Evolutionary conservation across 2,329 filamentous ascomycete species (phyloP).

Genomic region (Lachnellula cervina): DNA sequence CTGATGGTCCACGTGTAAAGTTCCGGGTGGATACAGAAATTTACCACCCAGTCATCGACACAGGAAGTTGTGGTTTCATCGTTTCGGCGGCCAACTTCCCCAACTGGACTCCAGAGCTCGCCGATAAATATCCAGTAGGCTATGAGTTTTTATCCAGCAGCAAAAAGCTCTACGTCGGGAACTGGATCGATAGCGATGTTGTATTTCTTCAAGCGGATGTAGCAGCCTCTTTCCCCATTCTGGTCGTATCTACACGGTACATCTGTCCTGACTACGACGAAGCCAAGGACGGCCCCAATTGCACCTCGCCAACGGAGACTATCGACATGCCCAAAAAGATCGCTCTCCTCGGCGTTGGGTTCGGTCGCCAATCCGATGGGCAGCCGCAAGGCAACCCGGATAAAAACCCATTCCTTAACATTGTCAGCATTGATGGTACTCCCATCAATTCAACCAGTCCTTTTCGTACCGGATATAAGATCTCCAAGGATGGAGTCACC

Average conservation of each 20-base stretch:
- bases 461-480: constrained; percentile 8
- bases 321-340: constrained; percentile 2
- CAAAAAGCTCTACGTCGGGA: constrained; percentile 5
- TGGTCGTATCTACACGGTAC: background rate
- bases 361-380: constrained; percentile 9
- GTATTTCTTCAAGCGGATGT: background rate
- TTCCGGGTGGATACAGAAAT: background rate
- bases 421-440: background rate
- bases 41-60: constrained; percentile 3
- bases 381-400: constrained; percentile 14
- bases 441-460: background rate
- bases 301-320: background rate
- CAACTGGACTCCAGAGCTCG: background rate
- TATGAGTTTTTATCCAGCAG: constrained; percentile 8
- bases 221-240: constrained; percentile 2
- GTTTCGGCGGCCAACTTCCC: constrained; percentile 6
- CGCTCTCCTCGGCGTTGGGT: constrained; percentile 7
- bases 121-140: background rate
- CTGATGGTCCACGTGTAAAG: background rate
- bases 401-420: constrained; percentile 10
- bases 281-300: constrained; percentile 2
- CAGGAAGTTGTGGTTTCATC: constrained; percentile 7
- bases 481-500: constrained; percentile 4
- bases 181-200: constrained; percentile 9
- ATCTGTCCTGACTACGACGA: constrained; percentile 6